Conservation (phyloP, 805 yeast species). For the Candida coleopterorum region DNA sequence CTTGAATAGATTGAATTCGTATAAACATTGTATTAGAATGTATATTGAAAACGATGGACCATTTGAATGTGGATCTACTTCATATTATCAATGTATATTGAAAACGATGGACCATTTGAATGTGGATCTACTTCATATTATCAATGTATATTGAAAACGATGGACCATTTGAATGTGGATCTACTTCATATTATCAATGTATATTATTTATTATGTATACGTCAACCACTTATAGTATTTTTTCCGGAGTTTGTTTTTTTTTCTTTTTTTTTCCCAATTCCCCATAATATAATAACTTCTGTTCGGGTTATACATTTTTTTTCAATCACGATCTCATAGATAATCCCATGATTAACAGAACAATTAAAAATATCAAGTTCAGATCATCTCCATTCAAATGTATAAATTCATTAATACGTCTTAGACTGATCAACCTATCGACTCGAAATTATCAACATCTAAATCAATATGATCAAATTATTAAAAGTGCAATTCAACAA, state of each 20-base stretch:
- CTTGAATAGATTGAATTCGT: slow-evolving; percentile 2
- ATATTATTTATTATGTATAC: too few relatives aligned
- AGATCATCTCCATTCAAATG: not conserved
- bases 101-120: too few relatives aligned
- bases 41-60: too few relatives aligned
- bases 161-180: too few relatives aligned
- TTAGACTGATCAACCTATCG: not conserved
- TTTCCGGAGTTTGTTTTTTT: not conserved
- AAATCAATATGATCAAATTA: not conserved
- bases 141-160: too few relatives aligned
- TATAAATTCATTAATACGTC: not conserved
- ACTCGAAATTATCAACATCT: not conserved
- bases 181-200: too few relatives aligned
- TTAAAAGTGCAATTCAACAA: slow-evolving; percentile 1
- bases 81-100: too few relatives aligned
- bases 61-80: too few relatives aligned
- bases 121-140: too few relatives aligned
- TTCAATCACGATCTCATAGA: not conserved
- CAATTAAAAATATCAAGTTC: not conserved
- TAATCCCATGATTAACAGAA: not conserved
- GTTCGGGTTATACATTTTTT: too few relatives aligned
- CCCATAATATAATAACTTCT: not conserved
- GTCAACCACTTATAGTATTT: too few relatives aligned
- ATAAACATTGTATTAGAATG: too few relatives aligned
- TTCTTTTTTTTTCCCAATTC: slow-evolving; percentile 1